phyloP scores from a whole-genome alignment of 768 basidiomycete genomes.

The Coprinellus aureogranulatus region DNA sequence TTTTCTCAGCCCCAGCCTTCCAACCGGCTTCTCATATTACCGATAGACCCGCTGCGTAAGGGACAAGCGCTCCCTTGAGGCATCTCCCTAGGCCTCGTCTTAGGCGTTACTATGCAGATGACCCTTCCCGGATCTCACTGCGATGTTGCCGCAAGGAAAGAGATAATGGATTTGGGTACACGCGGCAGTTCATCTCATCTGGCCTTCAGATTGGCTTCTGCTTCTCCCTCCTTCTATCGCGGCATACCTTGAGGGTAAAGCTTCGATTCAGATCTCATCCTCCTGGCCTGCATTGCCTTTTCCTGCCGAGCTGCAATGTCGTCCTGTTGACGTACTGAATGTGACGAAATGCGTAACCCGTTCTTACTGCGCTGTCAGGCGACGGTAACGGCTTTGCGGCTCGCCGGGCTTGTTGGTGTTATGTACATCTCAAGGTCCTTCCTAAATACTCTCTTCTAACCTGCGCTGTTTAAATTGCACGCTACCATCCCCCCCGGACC shows the following conservation, averaged over 20 bases:
- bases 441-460: background rate
- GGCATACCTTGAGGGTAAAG: conserved; percentile 5
- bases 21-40: background rate
- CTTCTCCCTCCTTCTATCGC: conserved; percentile 1
- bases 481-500: background rate
- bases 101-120: background rate
- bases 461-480: background rate
- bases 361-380: background rate
- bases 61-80: background rate
- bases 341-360: background rate
- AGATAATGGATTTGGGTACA: background rate
- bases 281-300: background rate
- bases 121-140: background rate
- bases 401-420: background rate
- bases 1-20: background rate
- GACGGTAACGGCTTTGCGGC: background rate
- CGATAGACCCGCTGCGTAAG: background rate
- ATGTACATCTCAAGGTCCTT: background rate
- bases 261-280: conserved; percentile 1
- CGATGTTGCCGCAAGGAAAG: conserved; percentile 5
- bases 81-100: background rate
- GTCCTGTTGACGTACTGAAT: conserved; percentile 2
- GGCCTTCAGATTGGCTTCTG: background rate
- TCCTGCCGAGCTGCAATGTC: background rate
- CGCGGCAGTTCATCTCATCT: background rate